Evolutionary conservation across 2,329 filamentous ascomycete species (phyloP), one percentile per base, ranked within the genome.

Genomic region (Polytolypa hystricis): DNA sequence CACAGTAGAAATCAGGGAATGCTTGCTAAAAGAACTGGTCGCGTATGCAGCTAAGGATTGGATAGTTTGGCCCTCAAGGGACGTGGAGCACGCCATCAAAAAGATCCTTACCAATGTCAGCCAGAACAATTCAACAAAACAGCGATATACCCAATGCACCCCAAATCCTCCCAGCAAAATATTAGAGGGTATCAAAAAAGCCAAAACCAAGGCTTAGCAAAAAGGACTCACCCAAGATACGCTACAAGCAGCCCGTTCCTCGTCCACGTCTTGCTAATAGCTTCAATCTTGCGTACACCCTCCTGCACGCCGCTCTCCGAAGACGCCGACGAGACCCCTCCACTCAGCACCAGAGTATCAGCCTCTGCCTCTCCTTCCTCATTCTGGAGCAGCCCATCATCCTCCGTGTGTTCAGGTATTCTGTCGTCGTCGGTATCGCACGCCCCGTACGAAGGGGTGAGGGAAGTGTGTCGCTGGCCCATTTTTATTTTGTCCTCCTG

Each of bases 1-100:
- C 16, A 81, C 71, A 0, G 76, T 80, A 11, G 77, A 75, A 28
- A 80, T 65, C 21, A 83, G 64, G 9, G 77, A 78, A 51, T 82
- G 79, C 33, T 69, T 65, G 26, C 64, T 63, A 50, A 81, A 83
- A 2, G 70, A 66, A 40, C 76, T 81, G 2, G 78, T 81, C 19
- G 80, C 76, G 59, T 75, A 81, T 15, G 73, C 70, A 11, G 70
- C 69, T 32, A 82, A 60, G 6, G 74, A 70, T 35, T 66, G 68
- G 2, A 76, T 76, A 6, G 74, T 75, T 50, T 81, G 77, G 11
- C 69, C 68, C 53, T 81, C 77, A 12, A 81, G 64, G n/a, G 76
- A 81, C 4, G 75, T 79, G 33, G 71, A 70, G 47, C 75, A 79
- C 14, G 77, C 74, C 62, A 81, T 74, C 38, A 78, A 63, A 42